These are phyloP conservation scores for Cladophialophora immunda DNA, from an alignment of 2,329 filamentous ascomycete species.

Conservation along the genomic window DNA sequence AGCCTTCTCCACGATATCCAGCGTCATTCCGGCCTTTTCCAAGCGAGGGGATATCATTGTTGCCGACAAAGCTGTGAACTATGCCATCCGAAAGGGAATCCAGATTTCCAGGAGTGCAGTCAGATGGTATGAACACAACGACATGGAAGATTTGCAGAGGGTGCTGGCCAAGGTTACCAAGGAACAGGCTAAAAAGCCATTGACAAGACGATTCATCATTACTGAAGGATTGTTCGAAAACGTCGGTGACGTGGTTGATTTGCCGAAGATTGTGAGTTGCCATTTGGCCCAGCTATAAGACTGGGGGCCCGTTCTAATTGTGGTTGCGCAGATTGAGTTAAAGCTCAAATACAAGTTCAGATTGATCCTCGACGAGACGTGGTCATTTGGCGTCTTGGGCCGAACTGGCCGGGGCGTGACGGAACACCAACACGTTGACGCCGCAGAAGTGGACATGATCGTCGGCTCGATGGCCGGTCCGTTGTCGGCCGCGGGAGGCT, in stretches of 20 bases:
- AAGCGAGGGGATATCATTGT: conserved; percentile 98
- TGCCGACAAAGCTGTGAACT: conserved; percentile 92
- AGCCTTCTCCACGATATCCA: conserved; percentile 95
- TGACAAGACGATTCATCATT: conserved; percentile 93
- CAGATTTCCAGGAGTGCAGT: conserved; percentile 92
- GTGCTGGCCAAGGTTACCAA: conserved; percentile 85
- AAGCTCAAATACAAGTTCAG: conserved; percentile 98
- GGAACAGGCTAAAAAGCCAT: conserved; percentile 85
- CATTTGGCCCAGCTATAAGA: conserved; percentile 1
- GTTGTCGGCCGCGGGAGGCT: conserved; percentile 90
- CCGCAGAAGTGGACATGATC: conserved; percentile 95
- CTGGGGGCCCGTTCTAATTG: conserved; percentile 11
- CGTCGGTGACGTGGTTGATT: conserved; percentile 81
- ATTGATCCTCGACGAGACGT: conserved; percentile 95
- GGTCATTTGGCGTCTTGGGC: conserved; percentile 94
- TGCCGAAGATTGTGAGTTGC: conserved; percentile 79
- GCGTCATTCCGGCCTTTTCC: conserved; percentile 94
- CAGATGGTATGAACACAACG: conserved; percentile 93
- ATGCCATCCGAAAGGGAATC: conserved; percentile 90
- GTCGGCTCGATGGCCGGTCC: conserved; percentile 90
- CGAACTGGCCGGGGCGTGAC: conserved; percentile 91
- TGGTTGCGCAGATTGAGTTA: conserved; percentile 73
- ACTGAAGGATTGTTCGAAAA: conserved; percentile 95
- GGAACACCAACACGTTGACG: conserved; percentile 95
- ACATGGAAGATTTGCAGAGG: conserved; percentile 90